phyloP scores from a whole-genome alignment of 169 alveolate species.

The Plasmodium ovale region DNA sequence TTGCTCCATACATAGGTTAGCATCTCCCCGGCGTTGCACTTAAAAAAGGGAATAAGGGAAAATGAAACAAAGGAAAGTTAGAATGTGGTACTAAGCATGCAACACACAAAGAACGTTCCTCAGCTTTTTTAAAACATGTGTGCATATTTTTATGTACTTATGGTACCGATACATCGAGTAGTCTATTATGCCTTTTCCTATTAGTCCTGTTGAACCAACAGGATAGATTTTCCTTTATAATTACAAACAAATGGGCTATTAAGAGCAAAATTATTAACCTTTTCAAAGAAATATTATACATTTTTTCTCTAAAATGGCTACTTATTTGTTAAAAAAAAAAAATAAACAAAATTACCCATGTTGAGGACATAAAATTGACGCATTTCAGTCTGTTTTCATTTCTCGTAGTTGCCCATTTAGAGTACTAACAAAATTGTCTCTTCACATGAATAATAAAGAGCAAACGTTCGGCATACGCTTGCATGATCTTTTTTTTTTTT shows the following conservation, averaged over 20 bases:
- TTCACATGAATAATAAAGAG: neutral
- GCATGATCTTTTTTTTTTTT: neutral
- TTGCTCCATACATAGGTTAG: conserved; percentile 51
- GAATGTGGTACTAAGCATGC: no score
- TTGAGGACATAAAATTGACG: neutral
- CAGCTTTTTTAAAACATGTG: no score
- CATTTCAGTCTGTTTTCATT: neutral
- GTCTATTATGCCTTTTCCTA: conserved; percentile 4
- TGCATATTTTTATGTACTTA: neutral
- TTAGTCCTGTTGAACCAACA: neutral
- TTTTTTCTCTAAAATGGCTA: conserved; percentile 4
- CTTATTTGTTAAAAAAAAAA: neutral
- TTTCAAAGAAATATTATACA: neutral
- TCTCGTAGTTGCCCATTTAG: neutral
- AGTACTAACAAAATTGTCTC: neutral
- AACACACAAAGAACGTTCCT: no score
- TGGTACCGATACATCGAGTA: conserved; percentile 29
- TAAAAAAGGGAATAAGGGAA: conserved; percentile 13
- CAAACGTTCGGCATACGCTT: neutral
- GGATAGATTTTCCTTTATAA: conserved; percentile 2
- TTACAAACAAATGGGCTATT: conserved; percentile 11
- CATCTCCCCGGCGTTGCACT: conserved; percentile 70
- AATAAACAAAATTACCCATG: neutral
- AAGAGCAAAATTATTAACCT: conserved; percentile 9
- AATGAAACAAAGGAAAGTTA: conserved; percentile 2